Evolutionary conservation across 140 eudicot genomes (phyloP), one percentile per base, ranked within the genome.

Genomic region (Cichorium intybus): DNA sequence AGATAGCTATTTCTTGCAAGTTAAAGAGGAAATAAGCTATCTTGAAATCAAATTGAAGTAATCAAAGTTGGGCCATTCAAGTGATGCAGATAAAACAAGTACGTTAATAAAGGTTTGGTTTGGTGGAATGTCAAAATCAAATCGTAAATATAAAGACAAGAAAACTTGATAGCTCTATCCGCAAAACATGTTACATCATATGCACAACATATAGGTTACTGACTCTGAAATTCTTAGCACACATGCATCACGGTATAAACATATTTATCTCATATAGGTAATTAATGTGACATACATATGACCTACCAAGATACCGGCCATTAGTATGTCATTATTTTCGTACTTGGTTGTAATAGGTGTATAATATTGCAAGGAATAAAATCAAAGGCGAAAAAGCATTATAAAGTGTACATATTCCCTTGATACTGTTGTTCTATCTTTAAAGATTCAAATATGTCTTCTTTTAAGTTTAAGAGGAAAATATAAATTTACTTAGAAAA

Each of bases 121-220:
- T 35, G 79, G 64, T 74, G 62, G 61, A 50, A 66, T 49, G 74
- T 74, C 79, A 60, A 37, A 66, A 66, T 66, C 79, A 39, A 57
- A 66, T 58, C 74, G 58, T 48, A 51, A 14, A 56, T n/a, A 54
- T 56, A 56, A 56, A 37, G 47, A 54, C 18, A 24, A 0, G n/a
- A 24, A 27, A 39, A 18, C 64, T 20, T 56, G 24, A 62, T 46
- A 47, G 45, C 18, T 18, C 29, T 24, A 63, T 63, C 45, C 10
- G 28, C 29, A 17, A 47, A 61, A 18, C 48, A 62, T 35, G 62
- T 62, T 55, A 39, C 69, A 60, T 56, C 65, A 69, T 12, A 56
- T 27, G 28, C 48, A 39, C 4, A 50, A 46, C 56, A 46, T 8
- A 63, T 63, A 55, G 57, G 34, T 66, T 65, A 5, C 10, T 7